Percentiles rank a stretch among this genome's conserved stretches.
Evolutionary conservation across 2,329 filamentous ascomycete species (phyloP).

Genomic region (Monilinia aucupariae): DNA sequence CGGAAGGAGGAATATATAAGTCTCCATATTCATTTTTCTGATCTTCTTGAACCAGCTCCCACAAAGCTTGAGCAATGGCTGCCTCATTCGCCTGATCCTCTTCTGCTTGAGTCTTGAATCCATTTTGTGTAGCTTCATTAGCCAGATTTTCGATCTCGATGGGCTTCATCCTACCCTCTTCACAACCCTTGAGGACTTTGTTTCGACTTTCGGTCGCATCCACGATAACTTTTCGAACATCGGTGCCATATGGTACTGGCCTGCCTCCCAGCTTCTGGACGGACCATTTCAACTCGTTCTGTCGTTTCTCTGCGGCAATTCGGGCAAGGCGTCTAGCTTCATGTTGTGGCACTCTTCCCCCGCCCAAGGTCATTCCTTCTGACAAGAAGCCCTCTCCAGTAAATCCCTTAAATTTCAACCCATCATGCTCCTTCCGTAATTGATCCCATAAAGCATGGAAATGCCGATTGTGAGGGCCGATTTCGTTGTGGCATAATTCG

Average conservation of each 20-base stretch:
- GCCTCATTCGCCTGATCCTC: conserved; percentile 84
- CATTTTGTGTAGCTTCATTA: conserved; percentile 60
- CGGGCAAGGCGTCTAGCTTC: conserved; percentile 73
- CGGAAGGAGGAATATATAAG: conserved; percentile 30
- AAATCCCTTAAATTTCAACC: conserved; percentile 73
- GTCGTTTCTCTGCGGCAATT: conserved; percentile 66
- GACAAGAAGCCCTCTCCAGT: conserved; percentile 85
- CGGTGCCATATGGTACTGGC: conserved; percentile 49
- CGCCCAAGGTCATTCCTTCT: conserved; percentile 68
- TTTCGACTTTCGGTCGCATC: conserved; percentile 65
- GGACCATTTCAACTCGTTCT: conserved; percentile 51
- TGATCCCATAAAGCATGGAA: conserved; percentile 89
- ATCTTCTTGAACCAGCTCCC: conserved; percentile 82
- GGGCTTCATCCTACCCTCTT: conserved; percentile 57
- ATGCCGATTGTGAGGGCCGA: conserved; percentile 73
- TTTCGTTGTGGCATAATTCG: conserved; percentile 83
- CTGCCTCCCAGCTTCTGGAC: conserved; percentile 69
- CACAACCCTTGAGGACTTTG: conserved; percentile 67
- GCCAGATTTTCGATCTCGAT: conserved; percentile 60
- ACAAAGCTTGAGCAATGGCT: conserved; percentile 79
- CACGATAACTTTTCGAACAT: conserved; percentile 67
- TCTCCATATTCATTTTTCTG: conserved; percentile 32
- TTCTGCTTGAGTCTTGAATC: conserved; percentile 77
- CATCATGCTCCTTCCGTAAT: conserved; percentile 77
- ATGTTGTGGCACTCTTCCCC: conserved; percentile 55